Evolutionary conservation across 371 early-diverging fungal species (phyloP), one percentile per base, ranked within the genome.

Genomic region (Mortierella sp.): DNA sequence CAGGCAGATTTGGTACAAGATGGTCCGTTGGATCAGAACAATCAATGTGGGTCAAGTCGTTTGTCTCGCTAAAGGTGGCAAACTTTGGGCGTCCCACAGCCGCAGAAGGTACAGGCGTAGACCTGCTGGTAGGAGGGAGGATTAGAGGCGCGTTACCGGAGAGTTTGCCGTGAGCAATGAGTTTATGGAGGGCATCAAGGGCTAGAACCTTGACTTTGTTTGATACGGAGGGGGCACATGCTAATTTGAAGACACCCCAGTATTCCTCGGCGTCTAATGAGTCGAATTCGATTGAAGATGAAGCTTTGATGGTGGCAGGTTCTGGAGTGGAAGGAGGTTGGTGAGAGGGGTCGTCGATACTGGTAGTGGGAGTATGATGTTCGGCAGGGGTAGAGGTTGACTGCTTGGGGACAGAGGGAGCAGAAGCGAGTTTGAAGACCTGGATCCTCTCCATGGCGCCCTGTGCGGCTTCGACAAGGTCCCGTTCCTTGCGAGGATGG

Each of bases 11-110:
- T 42, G 81, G 77, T 19, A 68, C 82, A 45, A 70, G 67, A 66
- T 73, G 70, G 54, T 80, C 77, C 23, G 77, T 78, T 19, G 83
- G 82, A 54, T 83, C 76, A 2, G 75, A 75, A 59, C 74, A 60
- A 57, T 83, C 83, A 68, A 85, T 75, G 43, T 68, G 72, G 32
- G 70, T 68, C 47, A 85, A 56, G 66, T 83, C 76, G 60, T 85
- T 85, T 35, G 37, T 54, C 43, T 83, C 85, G 45, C 80, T 81
- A 49, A 83, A 82, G 1, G 60, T 53, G 2, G 74, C 80, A 57
- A 70, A 70, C 68, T 74, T 79, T 42, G 70, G 68, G 15, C 75
- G 70, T 40, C 53, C 65, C 31, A 55, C 59, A 7, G 79, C 68
- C 17, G 68, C 23, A 5, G 68, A 42, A 6, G 67, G 64, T 17